A percentile compares a stretch with the other conserved stretches of the same genome.
These are phyloP conservation scores for Colletotrichum viniferum DNA, from an alignment of 2,329 filamentous ascomycete species.

Conservation along the genomic window DNA sequence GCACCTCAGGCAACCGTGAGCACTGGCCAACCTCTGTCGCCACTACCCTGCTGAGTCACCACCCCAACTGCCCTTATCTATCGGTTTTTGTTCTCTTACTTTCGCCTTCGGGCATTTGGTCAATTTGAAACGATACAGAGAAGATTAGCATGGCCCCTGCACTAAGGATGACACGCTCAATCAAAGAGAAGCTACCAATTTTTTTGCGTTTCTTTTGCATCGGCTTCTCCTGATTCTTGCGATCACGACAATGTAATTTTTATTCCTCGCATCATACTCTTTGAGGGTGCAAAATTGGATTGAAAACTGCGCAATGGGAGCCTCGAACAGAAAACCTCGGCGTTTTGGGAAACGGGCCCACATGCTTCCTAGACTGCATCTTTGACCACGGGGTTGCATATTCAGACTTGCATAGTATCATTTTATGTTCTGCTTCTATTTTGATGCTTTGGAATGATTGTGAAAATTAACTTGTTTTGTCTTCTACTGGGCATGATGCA, in stretches of 20 bases:
- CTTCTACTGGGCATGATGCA: no score
- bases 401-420: no score
- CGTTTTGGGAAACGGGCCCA: not conserved
- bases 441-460: no score
- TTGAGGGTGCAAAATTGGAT: not conserved
- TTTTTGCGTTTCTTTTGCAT: not conserved
- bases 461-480: no score
- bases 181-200: slow-evolving; percentile 72
- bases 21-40: not conserved
- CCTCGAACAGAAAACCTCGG: not conserved
- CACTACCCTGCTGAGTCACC: not conserved
- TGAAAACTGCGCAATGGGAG: not conserved
- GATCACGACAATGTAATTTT: not conserved
- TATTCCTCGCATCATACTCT: not conserved
- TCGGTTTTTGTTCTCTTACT: rapidly evolving
- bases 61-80: not conserved
- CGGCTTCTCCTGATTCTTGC: not conserved
- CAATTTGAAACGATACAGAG: slow-evolving; percentile 31
- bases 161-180: slow-evolving; percentile 95
- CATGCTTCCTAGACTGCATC: not conserved
- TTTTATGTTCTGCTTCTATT: no score
- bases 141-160: slow-evolving; percentile 75
- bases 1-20: not conserved
- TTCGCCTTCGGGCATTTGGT: slow-evolving; percentile 32
- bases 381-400: not conserved